phyloP scores from a whole-genome alignment of 345 rosid genomes.

The Lumnitzera racemosa region DNA sequence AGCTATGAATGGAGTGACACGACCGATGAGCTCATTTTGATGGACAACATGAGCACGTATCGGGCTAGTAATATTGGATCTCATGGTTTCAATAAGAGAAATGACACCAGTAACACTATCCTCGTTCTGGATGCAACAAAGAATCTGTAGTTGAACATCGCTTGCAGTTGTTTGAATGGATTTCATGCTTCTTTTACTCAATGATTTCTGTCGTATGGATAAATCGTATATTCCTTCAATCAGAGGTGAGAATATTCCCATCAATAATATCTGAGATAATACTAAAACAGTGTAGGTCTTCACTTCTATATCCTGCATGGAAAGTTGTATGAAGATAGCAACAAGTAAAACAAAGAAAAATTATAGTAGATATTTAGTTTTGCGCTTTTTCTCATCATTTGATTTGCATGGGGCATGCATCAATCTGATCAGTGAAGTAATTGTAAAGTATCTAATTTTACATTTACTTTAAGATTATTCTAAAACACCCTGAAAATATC shows the following conservation, averaged over 20 bases:
- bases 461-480: too few relatives aligned
- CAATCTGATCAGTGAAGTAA: too few relatives aligned
- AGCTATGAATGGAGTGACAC: slow-evolving; percentile 12
- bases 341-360: too few relatives aligned
- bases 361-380: not conserved
- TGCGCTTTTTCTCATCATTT: not conserved
- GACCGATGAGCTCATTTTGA: slow-evolving; percentile 18
- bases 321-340: not conserved
- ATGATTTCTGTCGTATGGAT: not conserved
- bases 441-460: too few relatives aligned
- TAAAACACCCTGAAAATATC: too few relatives aligned
- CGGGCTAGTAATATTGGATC: slow-evolving; percentile 6
- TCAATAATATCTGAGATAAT: slow-evolving; percentile 14
- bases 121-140: slow-evolving; percentile 24
- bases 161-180: slow-evolving; percentile 3
- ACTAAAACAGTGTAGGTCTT: slow-evolving; percentile 11
- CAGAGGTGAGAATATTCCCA: slow-evolving; percentile 12
- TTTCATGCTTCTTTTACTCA: not conserved
- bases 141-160: slow-evolving; percentile 11
- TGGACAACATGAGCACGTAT: slow-evolving; percentile 13
- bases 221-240: slow-evolving; percentile 11
- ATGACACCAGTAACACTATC: slow-evolving; percentile 20
- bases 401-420: too few relatives aligned
- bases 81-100: slow-evolving; percentile 21
- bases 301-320: slow-evolving; percentile 9